These are phyloP conservation scores for Aspergillus fumigatus DNA, from an alignment of 2,329 filamentous ascomycete species.

Conservation along the genomic window DNA sequence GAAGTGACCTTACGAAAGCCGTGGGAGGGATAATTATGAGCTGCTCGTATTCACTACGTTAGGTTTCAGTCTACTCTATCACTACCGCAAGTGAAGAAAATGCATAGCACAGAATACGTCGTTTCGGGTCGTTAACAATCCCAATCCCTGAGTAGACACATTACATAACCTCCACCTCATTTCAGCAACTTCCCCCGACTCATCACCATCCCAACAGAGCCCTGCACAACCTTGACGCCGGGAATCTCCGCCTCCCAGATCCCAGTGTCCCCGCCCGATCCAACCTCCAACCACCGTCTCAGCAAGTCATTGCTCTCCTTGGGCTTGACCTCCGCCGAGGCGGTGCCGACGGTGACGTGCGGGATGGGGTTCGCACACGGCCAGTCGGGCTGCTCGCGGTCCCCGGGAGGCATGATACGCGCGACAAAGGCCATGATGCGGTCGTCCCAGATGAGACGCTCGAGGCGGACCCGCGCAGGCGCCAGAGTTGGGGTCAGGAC, in stretches of 20 bases:
- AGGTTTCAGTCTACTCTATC: background rate
- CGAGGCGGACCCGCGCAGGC: slow-evolving; percentile 48
- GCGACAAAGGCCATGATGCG: slow-evolving; percentile 90
- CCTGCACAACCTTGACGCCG: slow-evolving; percentile 53
- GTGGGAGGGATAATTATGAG: background rate
- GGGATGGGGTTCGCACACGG: slow-evolving; percentile 71
- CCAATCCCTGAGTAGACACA: background rate
- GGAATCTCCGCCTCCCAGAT: slow-evolving; percentile 53
- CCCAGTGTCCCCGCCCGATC: slow-evolving; percentile 47
- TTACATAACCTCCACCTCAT: background rate
- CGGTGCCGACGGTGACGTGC: slow-evolving; percentile 87
- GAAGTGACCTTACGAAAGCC: background rate
- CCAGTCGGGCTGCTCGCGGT: slow-evolving; percentile 50
- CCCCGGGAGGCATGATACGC: slow-evolving; percentile 50
- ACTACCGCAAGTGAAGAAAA: background rate
- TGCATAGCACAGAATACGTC: background rate
- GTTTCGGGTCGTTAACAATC: background rate
- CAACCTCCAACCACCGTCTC: slow-evolving; percentile 64
- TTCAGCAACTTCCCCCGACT: slow-evolving; percentile 15
- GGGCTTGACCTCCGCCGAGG: slow-evolving; percentile 70
- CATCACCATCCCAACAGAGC: slow-evolving; percentile 50
- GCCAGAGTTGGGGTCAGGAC: slow-evolving; percentile 30
- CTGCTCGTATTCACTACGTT: background rate
- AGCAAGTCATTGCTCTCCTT: slow-evolving; percentile 90
- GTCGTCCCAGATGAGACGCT: slow-evolving; percentile 73